Evolutionary conservation across 345 rosid genomes (phyloP).

Genomic region (Eucalyptus pumila): DNA sequence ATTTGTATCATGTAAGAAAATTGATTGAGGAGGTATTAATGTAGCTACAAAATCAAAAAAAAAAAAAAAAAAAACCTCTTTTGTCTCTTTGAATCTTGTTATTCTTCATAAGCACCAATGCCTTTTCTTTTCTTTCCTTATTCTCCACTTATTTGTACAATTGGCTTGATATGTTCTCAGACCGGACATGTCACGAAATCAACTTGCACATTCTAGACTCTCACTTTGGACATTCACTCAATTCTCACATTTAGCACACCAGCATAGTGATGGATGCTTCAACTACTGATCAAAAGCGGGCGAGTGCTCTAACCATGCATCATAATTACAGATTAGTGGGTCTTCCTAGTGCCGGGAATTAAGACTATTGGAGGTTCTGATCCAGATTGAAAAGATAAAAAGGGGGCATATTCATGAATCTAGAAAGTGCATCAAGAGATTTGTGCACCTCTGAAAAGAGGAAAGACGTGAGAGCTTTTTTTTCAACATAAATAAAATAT

Average conservation of each 20-base stretch:
- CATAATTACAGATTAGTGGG: neutral
- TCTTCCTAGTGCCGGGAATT: neutral
- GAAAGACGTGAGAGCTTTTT: neutral
- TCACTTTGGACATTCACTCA: neutral
- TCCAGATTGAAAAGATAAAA: neutral
- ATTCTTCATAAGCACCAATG: neutral
- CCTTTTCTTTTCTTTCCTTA: neutral
- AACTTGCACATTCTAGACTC: neutral
- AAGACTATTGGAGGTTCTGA: neutral
- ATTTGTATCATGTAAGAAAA: neutral
- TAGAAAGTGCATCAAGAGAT: neutral
- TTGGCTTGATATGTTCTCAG: rapidly evolving
- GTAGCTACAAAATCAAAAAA: neutral
- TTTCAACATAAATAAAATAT: neutral
- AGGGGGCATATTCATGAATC: neutral
- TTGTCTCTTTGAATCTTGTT: neutral
- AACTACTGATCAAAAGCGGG: neutral
- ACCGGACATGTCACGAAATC: rapidly evolving
- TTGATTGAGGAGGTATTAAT: neutral
- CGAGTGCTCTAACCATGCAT: neutral
- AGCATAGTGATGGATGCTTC: neutral
- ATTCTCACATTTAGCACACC: neutral
- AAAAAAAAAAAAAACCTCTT: neutral
- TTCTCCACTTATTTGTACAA: neutral
- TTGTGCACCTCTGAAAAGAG: neutral